These are phyloP conservation scores for Fusarium globosum DNA, from an alignment of 2,329 filamentous ascomycete genomes.

Conservation along the genomic window DNA sequence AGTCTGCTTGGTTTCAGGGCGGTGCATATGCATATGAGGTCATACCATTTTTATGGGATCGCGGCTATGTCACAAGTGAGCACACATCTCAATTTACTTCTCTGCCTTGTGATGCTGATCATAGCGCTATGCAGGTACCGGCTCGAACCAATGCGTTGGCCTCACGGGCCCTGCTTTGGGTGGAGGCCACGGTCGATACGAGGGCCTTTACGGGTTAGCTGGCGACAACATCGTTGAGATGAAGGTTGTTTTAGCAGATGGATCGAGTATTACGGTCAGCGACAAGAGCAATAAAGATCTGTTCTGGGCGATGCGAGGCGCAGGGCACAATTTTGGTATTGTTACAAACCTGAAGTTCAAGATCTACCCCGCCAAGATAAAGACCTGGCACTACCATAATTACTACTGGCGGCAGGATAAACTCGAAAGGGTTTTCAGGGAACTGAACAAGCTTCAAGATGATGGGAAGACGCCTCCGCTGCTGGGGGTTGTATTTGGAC, in stretches of 20 bases:
- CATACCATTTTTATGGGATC: background rate
- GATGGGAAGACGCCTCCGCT: background rate
- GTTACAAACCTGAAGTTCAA: background rate
- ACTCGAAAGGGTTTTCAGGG: background rate
- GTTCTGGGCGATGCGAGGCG: background rate
- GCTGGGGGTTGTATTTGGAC: background rate
- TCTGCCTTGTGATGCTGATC: accelerated
- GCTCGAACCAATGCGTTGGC: background rate
- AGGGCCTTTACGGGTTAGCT: background rate
- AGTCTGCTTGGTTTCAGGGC: background rate
- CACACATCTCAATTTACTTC: background rate
- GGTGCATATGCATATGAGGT: background rate
- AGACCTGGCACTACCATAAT: background rate
- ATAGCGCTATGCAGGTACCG: background rate
- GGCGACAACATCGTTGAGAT: background rate
- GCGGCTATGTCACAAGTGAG: background rate
- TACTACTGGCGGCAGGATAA: background rate
- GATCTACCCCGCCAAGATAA: background rate
- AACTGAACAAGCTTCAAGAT: background rate
- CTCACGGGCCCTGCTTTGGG: background rate
- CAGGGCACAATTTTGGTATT: background rate
- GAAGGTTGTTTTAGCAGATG: background rate
- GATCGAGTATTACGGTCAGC: background rate
- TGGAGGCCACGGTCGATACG: background rate
- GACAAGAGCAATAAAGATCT: background rate